Percentiles rank a stretch among this genome's conserved stretches.
These are phyloP conservation scores for Pichia sp. DNA, from an alignment of 1,139 yeast genomes.

Conservation along the genomic window DNA sequence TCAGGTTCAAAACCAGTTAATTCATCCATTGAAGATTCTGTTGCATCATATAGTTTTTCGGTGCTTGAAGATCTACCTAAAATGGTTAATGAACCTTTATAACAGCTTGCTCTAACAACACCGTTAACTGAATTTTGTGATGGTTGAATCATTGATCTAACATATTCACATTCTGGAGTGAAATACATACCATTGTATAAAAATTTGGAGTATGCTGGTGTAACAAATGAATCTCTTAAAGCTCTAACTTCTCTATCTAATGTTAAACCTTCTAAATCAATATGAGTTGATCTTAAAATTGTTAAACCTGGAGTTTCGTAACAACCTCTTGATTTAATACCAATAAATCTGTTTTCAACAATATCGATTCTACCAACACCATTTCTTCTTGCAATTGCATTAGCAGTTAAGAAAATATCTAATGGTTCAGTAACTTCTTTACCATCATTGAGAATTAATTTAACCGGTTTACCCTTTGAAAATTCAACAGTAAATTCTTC, in stretches of 20 bases:
- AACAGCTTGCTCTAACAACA: constrained; percentile 85
- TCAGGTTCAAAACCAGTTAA: constrained; percentile 96
- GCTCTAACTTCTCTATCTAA: constrained; percentile 97
- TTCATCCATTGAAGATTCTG: constrained; percentile 98
- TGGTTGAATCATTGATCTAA: constrained; percentile 87
- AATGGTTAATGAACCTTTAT: constrained; percentile 80
- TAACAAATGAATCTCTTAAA: constrained; percentile 91
- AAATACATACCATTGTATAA: constrained; percentile 96
- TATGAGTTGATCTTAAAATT: constrained; percentile 84
- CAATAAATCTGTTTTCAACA: constrained; percentile 97
- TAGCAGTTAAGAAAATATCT: constrained; percentile 86
- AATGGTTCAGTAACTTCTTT: constrained; percentile 72
- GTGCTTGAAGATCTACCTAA: constrained; percentile 94
- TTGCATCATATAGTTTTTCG: constrained; percentile 94
- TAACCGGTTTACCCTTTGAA: constrained; percentile 81
- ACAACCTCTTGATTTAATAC: constrained; percentile 98
- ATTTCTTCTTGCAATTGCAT: constrained; percentile 94
- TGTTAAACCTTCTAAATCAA: constrained; percentile 94
- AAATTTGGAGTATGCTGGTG: constrained; percentile 83
- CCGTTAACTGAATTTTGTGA: constrained; percentile 96
- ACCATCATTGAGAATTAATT: constrained; percentile 64
- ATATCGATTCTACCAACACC: constrained; percentile 99
- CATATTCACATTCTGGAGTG: constrained; percentile 96
- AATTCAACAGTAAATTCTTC: constrained; percentile 81
- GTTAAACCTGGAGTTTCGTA: constrained; percentile 99